A percentile compares a stretch with the other conserved stretches of the same genome.
phyloP scores from a whole-genome alignment of 495 filamentous ascomycete species.

The Xylaria sp. region DNA sequence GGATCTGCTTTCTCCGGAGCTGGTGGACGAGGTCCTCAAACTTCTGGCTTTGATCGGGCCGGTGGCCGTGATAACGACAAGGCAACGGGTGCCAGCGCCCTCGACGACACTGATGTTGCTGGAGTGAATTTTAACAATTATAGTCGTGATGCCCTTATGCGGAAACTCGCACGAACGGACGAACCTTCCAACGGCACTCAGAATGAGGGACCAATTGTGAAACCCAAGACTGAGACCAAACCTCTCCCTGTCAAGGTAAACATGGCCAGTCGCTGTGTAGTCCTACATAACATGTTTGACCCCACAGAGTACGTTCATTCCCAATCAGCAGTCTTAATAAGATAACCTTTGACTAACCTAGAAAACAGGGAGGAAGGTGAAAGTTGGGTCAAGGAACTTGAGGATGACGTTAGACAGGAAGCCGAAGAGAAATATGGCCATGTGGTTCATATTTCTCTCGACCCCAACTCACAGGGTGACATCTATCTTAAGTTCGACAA shows the following conservation, averaged over 20 bases:
- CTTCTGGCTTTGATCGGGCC: constrained; percentile 92
- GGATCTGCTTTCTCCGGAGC: constrained; percentile 93
- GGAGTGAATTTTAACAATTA: constrained; percentile 99
- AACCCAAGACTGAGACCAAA: constrained; percentile 82
- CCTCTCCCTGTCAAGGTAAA: constrained; percentile 84
- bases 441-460: constrained; percentile 96
- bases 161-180: constrained; percentile 95
- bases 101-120: constrained; percentile 97
- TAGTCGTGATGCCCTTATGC: constrained; percentile 96
- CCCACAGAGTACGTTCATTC: constrained; percentile 75
- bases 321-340: background rate
- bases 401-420: constrained; percentile 92
- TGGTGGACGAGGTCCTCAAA: constrained; percentile 86
- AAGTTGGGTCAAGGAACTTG: constrained; percentile 88
- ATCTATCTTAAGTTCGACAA: constrained; percentile 98
- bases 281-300: constrained; percentile 96
- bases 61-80: constrained; percentile 92
- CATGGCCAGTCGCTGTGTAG: constrained; percentile 92
- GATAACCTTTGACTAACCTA: constrained; percentile 51
- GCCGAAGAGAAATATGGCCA: constrained; percentile 96
- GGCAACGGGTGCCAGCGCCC: constrained; percentile 88
- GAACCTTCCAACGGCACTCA: constrained; percentile 70
- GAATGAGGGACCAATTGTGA: constrained; percentile 72
- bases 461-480: constrained; percentile 91
- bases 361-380: constrained; percentile 79